Base-by-base conservation (phyloP, 2,329 filamentous ascomycete species). In the Stagonosporopsis tanaceti region DNA sequence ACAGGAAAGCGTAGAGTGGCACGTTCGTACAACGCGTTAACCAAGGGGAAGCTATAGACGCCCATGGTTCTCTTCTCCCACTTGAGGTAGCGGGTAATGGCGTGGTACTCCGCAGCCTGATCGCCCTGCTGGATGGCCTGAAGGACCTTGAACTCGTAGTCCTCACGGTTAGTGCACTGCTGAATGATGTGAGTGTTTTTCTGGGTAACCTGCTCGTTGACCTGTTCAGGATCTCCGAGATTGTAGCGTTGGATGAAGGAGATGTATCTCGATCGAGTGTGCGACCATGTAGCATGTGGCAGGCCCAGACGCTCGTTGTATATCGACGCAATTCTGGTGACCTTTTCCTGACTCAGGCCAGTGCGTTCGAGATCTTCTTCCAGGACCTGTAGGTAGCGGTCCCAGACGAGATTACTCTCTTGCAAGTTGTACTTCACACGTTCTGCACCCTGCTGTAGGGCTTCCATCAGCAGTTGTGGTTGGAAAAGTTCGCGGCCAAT, bases 401-500 rank as follows among this genome's bases (percentile, higher is more conserved):
- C 86, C 91, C 91, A 96, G 11, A 95, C 83, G 54, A 87, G 77
- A 71, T 93, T 88, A 70, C 91, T 94, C 73, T 93, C 90, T 70
- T 85, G 85, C 56, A 95, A 80, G 59, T 90, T 89, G 76, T 89
- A 91, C 70, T 88, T 86, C 50, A 91, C 90, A 39, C 87, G 85
- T 60, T 88, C 84, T 64, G 91, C 87, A 34, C 86, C 91, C 67
- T 90, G 84, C 71, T 88, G 85, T 84, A 91, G 91, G 1, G 91
- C 82, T 51, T 86, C 84, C 51, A 91, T 78, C 42, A 90, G 85
- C 44, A 84, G 78, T 32, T 89, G 85, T 61, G 89, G 84, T 6
- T 86, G 86, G 75, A 95, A 94, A 38, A 91, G 78, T 62, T 93
- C 89, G 65, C 85, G 85, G 47, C 88, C 90, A 57, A 91, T 79